Percentiles rank a stretch among this genome's conserved stretches.
Evolutionary conservation across 306 rosid genomes (phyloP).

Genomic region (Nissolia schottii): DNA sequence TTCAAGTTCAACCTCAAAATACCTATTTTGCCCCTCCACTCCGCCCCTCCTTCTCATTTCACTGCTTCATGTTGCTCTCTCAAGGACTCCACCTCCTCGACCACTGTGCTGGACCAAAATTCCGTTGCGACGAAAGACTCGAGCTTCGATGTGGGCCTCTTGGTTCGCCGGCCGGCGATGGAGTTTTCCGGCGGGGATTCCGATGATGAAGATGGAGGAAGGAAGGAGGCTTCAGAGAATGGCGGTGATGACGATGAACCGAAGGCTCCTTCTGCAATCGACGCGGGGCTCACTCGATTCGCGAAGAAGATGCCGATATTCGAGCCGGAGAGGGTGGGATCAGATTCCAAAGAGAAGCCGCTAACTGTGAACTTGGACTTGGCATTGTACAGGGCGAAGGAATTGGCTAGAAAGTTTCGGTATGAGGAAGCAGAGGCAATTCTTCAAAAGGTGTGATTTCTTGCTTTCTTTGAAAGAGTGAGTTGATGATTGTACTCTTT

Average conservation of each 20-base stretch:
- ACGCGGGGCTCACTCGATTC: conserved; percentile 45
- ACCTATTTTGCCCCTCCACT: conserved; percentile 43
- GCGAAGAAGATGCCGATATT: conserved; percentile 84
- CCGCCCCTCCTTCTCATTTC: conserved; percentile 28
- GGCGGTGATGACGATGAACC: conserved; percentile 3
- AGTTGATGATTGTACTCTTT: not conserved
- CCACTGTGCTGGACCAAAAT: conserved; percentile 38
- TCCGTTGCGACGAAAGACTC: not conserved
- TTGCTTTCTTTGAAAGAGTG: not conserved
- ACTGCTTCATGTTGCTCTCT: conserved; percentile 45
- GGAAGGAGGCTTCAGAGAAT: conserved; percentile 1
- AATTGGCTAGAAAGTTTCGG: conserved; percentile 46
- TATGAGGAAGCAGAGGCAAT: conserved; percentile 60
- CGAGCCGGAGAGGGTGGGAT: conserved; percentile 58
- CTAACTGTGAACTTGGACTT: conserved; percentile 81
- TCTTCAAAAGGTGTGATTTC: conserved; percentile 56
- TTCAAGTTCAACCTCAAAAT: conserved; percentile 46
- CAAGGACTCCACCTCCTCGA: conserved; percentile 38
- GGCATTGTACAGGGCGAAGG: conserved; percentile 71
- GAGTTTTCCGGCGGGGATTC: conserved; percentile 36
- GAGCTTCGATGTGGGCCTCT: conserved; percentile 28
- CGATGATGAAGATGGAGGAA: conserved; percentile 22
- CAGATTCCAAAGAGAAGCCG: conserved; percentile 46
- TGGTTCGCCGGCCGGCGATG: conserved; percentile 82
- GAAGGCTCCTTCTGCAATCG: conserved; percentile 33